Percentiles rank a stretch among this genome's conserved stretches.
phyloP scores from a whole-genome alignment of 805 yeast species.

The Saccharomycopsis sp. region DNA sequence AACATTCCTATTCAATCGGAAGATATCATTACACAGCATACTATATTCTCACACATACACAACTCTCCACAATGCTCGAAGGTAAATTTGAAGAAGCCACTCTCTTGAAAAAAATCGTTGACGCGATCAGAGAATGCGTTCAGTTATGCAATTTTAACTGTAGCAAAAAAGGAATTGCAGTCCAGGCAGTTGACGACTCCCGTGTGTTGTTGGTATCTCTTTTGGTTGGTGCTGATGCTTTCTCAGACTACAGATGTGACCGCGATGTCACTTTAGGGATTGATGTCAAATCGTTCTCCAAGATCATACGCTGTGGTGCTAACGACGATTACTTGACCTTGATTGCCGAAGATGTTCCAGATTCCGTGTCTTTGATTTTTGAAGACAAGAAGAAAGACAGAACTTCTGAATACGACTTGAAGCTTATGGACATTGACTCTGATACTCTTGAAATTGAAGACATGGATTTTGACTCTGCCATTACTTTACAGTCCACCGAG shows the following conservation, averaged over 20 bases:
- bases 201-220: constrained; percentile 88
- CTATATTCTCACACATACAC: background rate
- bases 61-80: constrained; percentile 70
- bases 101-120: constrained; percentile 84
- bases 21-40: too few relatives aligned
- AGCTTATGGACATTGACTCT: constrained; percentile 93
- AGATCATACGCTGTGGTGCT: constrained; percentile 86
- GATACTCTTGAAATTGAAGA: constrained; percentile 92
- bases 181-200: constrained; percentile 97
- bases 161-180: constrained; percentile 88
- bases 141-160: constrained; percentile 95
- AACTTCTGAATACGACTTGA: constrained; percentile 83
- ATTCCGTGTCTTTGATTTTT: constrained; percentile 69
- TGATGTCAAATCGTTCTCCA: constrained; percentile 79
- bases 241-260: constrained; percentile 91
- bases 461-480: constrained; percentile 79
- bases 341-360: constrained; percentile 85
- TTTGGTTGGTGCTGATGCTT: constrained; percentile 81
- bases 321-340: constrained; percentile 82
- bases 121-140: constrained; percentile 90
- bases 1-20: background rate
- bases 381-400: constrained; percentile 90
- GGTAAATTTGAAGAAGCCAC: constrained; percentile 94
- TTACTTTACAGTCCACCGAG: constrained; percentile 82
- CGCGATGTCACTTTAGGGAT: constrained; percentile 87